phyloP scores from a whole-genome alignment of 2,329 filamentous ascomycete genomes.

The Cadophora sp. region DNA sequence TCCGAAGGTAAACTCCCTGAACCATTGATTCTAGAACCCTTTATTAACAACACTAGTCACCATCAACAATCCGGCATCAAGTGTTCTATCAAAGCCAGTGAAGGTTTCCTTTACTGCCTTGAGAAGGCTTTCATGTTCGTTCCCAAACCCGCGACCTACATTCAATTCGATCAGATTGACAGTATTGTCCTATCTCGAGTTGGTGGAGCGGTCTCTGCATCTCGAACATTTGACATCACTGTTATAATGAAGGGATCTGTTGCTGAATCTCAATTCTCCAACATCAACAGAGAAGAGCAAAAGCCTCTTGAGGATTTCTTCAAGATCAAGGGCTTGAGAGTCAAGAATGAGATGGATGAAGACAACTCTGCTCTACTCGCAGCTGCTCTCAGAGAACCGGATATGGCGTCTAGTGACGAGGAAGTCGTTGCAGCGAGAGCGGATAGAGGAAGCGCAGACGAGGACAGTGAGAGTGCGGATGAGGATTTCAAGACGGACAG shows the following conservation, averaged over 20 bases:
- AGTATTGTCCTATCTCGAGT: constrained; percentile 96
- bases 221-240: constrained; percentile 96
- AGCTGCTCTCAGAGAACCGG: constrained; percentile 83
- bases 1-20: constrained; percentile 67
- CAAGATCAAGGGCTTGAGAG: constrained; percentile 91
- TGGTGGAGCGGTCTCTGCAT: constrained; percentile 89
- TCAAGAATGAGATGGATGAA: constrained; percentile 99
- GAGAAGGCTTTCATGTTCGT: constrained; percentile 99
- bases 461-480: constrained; percentile 93
- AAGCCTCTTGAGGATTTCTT: constrained; percentile 97
- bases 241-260: constrained; percentile 87
- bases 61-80: constrained; percentile 95
- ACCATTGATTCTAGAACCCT: not conserved
- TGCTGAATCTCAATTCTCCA: constrained; percentile 94
- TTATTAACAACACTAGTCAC: constrained; percentile 62
- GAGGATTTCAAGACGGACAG: constrained; percentile 95
- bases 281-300: constrained; percentile 98
- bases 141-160: constrained; percentile 96
- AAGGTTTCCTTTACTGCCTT: constrained; percentile 94
- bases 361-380: constrained; percentile 77
- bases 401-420: constrained; percentile 76
- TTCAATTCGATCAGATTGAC: constrained; percentile 90
- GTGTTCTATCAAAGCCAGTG: constrained; percentile 99
- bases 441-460: constrained; percentile 90
- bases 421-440: constrained; percentile 73